Evolutionary conservation across 345 rosid species (phyloP), one percentile per base, ranked within the genome.

Genomic region (Eucalyptus pauciflora): DNA sequence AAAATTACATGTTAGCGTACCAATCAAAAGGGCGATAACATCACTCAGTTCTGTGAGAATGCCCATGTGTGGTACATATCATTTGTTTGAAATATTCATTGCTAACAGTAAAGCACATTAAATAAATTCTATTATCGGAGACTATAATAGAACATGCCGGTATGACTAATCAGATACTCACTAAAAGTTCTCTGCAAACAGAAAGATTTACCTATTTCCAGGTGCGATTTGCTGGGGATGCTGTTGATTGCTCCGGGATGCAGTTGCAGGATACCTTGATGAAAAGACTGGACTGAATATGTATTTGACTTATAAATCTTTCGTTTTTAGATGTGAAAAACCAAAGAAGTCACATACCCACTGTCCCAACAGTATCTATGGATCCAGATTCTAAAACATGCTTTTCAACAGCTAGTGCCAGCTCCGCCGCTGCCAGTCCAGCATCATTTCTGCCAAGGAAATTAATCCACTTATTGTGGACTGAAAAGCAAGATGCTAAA

Each of bases 211-310:
- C 99, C 99, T 54, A 98, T 97, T 95, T 96, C 98, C 45, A 98
- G 92, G 92, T 94, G 98, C 79, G 99, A 91, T 92, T 95, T 98
- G 93, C 99, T 97, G 25, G 99, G 99, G 87, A 98, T 98, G 91
- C 99, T 98, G 93, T 98, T 98, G 92, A 98, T 95, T 91, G 99
- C 99, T 87, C 98, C 96, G 16, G 99, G 99, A 91, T 97, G 98
- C 89, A 97, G 94, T 81, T 96, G 97, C 92, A 98, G 89, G 87
- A 96, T 96, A 85, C 98, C 98, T 97, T 52, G 22, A 10, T 87
- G 71, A 87, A 33, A n/a, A 52, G 18, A 86, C 87, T 20, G 24
- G 43, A 86, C 85, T 76, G 29, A 76, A 76, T 76, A 41, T 76
- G 29, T 41, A 76, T 50, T 33, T 60, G 17, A 80, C 88, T n/a